phyloP scores from a whole-genome alignment of 2,329 filamentous ascomycete species.

The Aaosphaeria arxii region DNA sequence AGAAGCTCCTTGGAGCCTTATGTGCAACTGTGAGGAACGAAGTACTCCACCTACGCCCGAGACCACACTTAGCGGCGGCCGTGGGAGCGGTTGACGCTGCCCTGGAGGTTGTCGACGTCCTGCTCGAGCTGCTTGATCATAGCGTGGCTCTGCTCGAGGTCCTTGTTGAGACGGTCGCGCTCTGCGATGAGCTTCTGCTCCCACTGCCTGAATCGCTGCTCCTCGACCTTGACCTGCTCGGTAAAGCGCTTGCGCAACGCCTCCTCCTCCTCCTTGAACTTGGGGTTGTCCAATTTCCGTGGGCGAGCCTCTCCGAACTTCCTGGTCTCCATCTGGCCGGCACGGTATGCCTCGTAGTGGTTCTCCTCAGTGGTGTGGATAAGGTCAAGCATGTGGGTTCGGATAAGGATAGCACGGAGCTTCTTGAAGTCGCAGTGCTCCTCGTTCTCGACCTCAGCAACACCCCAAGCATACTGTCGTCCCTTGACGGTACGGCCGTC shows the following conservation, averaged over 20 bases:
- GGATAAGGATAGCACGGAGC: constrained; percentile 96
- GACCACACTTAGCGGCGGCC: constrained; percentile 70
- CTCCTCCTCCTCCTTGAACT: constrained; percentile 99
- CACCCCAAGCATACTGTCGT: constrained; percentile 98
- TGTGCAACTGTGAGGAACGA: constrained; percentile 11
- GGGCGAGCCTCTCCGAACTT: constrained; percentile 98
- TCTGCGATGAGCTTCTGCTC: constrained; percentile 99
- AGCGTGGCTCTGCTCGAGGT: constrained; percentile 95
- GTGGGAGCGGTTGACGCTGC: constrained; percentile 83
- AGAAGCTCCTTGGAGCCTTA: constrained; percentile 8
- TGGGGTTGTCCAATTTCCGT: constrained; percentile 98
- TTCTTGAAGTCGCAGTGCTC: constrained; percentile 99
- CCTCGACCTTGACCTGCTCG: constrained; percentile 99
- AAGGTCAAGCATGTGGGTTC: constrained; percentile 98
- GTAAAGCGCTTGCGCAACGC: constrained; percentile 97
- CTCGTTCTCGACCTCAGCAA: constrained; percentile 99
- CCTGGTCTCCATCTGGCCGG: constrained; percentile 99
- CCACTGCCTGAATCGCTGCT: constrained; percentile 98
- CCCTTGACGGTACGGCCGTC: constrained; percentile 98
- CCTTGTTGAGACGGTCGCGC: constrained; percentile 99
- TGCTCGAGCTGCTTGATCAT: constrained; percentile 84
- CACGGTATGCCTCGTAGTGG: constrained; percentile 98
- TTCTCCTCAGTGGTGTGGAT: constrained; percentile 99
- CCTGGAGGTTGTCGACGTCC: constrained; percentile 92
- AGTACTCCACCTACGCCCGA: constrained; percentile 10